Percentiles rank a stretch among this genome's conserved stretches.
These are phyloP conservation scores for Nothophaeocryptopus gaeumannii DNA, from an alignment of 2,329 filamentous ascomycete genomes.

Conservation along the genomic window DNA sequence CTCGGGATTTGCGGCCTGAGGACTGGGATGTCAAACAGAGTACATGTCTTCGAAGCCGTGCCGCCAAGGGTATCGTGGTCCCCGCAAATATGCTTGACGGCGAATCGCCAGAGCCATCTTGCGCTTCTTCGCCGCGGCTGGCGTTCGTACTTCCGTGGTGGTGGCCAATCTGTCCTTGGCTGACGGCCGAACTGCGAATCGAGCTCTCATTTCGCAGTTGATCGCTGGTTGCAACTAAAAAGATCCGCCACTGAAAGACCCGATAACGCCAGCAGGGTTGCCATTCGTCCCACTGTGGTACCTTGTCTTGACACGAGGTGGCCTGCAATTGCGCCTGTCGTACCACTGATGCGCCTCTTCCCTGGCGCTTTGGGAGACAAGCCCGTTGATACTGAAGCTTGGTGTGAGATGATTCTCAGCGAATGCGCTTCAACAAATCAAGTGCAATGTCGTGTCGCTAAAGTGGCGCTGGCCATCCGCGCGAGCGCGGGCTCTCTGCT, in stretches of 20 bases:
- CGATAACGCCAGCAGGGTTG: background rate
- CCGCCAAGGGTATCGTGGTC: background rate
- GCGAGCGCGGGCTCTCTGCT: background rate
- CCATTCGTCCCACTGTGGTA: constrained; percentile 3
- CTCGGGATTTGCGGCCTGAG: too few relatives aligned
- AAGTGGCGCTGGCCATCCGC: constrained; percentile 1
- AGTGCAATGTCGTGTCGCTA: constrained; percentile 2
- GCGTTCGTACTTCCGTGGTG: background rate
- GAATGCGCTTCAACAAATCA: background rate
- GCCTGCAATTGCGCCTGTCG: background rate
- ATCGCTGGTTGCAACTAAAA: background rate
- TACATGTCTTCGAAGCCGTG: too few relatives aligned
- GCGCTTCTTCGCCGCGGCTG: background rate
- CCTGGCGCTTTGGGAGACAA: constrained; percentile 3
- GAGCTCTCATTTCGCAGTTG: background rate
- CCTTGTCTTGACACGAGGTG: constrained; percentile 7
- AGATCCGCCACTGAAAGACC: constrained; percentile 5
- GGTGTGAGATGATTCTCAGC: constrained; percentile 1
- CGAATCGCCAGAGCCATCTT: background rate
- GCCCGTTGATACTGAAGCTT: constrained; percentile 7
- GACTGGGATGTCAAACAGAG: too few relatives aligned
- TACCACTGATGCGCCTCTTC: background rate
- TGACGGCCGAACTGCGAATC: background rate
- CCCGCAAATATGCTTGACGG: background rate
- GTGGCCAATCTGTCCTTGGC: background rate